Conservation (phyloP, 75 land plant genomes). For the Selaginella moellendorffii region DNA sequence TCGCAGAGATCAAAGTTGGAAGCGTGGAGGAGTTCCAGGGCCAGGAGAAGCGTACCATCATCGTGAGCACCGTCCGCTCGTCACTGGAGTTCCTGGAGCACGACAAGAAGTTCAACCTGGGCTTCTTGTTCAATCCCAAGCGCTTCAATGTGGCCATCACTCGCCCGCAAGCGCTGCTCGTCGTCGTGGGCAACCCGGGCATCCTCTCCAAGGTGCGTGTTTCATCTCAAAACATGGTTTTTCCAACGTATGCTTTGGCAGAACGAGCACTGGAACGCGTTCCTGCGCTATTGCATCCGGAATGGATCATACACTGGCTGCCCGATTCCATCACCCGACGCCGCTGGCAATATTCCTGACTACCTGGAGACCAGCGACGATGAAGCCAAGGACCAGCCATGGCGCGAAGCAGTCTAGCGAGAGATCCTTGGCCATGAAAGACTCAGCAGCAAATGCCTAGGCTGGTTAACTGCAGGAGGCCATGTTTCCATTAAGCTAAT, state of each 20-base stretch:
- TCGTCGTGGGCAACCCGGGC: conserved; percentile 76
- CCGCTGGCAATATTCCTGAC: too few species aligned
- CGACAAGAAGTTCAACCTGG: conserved; percentile 38
- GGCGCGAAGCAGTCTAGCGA: too few species aligned
- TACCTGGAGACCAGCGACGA: too few species aligned
- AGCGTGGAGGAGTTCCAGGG: conserved; percentile 92
- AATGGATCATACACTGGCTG: conserved; percentile 57
- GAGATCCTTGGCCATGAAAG: too few species aligned
- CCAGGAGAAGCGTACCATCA: conserved; percentile 62
- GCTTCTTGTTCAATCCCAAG: conserved; percentile 68
- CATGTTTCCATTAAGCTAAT: too few species aligned
- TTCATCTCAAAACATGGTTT: too few species aligned
- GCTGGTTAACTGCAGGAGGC: too few species aligned
- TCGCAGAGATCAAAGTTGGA: conserved; percentile 53
- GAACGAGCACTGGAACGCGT: conserved; percentile 45
- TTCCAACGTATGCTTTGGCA: too few species aligned
- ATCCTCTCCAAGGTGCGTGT: conserved; percentile 48
- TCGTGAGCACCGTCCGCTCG: conserved; percentile 75
- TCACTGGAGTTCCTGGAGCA: too few species aligned
- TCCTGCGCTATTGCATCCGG: conserved; percentile 39
- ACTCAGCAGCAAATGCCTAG: too few species aligned
- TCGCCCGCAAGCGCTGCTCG: conserved; percentile 64
- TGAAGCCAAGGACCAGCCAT: too few species aligned
- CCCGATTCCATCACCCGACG: conserved; percentile 40
- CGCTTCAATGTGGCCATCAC: conserved; percentile 87